Evolutionary conservation across 129 eudicot species (phyloP).

Genomic region (Tagetes patula): DNA sequence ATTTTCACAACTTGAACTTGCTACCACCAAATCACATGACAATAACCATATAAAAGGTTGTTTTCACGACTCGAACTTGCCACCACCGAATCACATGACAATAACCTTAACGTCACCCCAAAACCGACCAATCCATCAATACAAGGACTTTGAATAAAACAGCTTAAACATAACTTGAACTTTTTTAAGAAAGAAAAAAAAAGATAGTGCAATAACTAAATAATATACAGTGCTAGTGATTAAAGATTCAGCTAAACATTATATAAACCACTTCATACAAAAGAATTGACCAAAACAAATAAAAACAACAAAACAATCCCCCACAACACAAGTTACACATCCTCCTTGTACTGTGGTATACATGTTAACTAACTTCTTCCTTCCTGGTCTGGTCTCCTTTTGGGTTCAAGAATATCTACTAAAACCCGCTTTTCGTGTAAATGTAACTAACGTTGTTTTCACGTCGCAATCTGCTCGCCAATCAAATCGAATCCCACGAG

Average conservation of each 20-base stretch:
- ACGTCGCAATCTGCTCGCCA: slow-evolving; percentile 76
- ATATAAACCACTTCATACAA: slow-evolving; percentile 58
- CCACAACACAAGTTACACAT: slow-evolving; percentile 25
- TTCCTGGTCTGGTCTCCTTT: not conserved
- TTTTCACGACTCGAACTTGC: too few relatives aligned
- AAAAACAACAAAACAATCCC: slow-evolving; percentile 40
- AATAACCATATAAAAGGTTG: too few relatives aligned
- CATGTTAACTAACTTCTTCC: slow-evolving; percentile 7
- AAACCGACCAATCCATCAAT: not conserved
- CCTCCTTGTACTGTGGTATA: slow-evolving; percentile 20
- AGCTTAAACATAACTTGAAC: too few relatives aligned
- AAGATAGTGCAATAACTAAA: slow-evolving; percentile 9
- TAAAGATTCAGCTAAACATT: slow-evolving; percentile 33
- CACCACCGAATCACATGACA: too few relatives aligned
- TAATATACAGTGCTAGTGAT: slow-evolving; percentile 30
- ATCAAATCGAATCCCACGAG: slow-evolving; percentile 94
- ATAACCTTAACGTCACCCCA: too few relatives aligned
- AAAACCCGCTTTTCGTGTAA: slow-evolving; percentile 27
- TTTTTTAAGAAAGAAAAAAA: not conserved
- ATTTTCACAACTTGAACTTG: too few relatives aligned
- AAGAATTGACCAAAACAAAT: slow-evolving; percentile 51
- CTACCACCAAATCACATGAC: too few relatives aligned
- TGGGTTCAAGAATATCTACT: slow-evolving; percentile 33
- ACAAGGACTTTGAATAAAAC: slow-evolving; percentile 20
- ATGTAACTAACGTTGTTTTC: slow-evolving; percentile 2